These are phyloP conservation scores for Eutrema yunnanense DNA, from an alignment of 345 rosid species.

Conservation along the genomic window DNA sequence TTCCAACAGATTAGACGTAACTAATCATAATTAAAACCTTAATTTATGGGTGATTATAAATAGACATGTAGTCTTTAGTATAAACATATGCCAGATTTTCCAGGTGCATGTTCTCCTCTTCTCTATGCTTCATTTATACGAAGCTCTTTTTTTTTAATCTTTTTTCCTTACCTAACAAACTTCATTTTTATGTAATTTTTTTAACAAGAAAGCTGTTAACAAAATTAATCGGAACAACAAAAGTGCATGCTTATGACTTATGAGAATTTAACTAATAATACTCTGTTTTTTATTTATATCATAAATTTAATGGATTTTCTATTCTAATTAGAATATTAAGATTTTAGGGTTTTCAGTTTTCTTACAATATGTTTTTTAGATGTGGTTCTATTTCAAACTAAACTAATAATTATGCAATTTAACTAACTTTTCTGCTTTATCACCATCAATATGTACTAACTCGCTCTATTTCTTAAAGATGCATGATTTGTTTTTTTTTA, in stretches of 20 bases:
- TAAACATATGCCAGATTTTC: neutral
- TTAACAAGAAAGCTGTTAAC: neutral
- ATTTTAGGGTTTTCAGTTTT: neutral
- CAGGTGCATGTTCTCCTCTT: neutral
- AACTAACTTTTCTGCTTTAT: neutral
- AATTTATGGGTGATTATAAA: conserved; percentile 13
- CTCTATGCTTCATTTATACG: neutral
- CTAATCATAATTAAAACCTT: neutral
- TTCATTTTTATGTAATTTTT: neutral
- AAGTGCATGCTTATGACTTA: neutral
- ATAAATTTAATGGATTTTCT: neutral
- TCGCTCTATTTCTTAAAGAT: neutral
- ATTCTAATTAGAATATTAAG: neutral
- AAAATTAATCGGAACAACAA: neutral
- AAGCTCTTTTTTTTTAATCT: neutral
- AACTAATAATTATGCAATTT: neutral
- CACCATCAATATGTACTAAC: neutral
- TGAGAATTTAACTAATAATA: neutral
- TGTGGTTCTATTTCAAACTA: neutral
- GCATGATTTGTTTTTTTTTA: neutral
- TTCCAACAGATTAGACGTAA: conserved; percentile 4
- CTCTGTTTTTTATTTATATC: neutral
- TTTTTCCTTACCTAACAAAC: neutral
- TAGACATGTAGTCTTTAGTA: neutral
- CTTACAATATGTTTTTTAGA: neutral